phyloP scores from a whole-genome alignment of 768 basidiomycete species.

The Suillus plorans region DNA sequence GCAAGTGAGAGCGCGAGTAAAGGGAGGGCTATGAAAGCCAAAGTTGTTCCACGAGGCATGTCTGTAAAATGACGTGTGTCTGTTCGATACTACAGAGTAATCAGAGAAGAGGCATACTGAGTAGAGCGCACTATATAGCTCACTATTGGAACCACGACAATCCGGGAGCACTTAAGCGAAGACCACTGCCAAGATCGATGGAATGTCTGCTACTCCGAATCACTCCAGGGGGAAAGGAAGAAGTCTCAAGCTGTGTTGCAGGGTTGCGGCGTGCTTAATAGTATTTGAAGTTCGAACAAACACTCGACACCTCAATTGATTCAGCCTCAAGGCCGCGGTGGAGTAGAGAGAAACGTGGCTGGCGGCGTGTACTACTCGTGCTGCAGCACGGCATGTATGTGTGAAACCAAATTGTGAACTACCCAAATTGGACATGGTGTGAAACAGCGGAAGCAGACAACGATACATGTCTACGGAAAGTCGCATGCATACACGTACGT shows the following conservation, averaged over 20 bases:
- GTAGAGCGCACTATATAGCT: background rate
- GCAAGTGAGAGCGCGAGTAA: constrained; percentile 30
- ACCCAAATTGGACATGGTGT: background rate
- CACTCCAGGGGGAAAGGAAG: background rate
- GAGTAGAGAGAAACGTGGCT: constrained; percentile 1
- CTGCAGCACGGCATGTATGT: background rate
- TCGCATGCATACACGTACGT: background rate
- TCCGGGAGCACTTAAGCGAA: background rate
- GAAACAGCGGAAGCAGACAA: background rate
- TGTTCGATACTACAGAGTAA: background rate
- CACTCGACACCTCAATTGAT: background rate
- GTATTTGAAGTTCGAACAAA: background rate
- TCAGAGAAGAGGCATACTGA: background rate
- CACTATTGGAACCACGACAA: background rate
- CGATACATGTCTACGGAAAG: background rate
- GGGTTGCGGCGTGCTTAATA: background rate
- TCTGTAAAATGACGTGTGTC: background rate
- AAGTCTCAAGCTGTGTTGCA: background rate
- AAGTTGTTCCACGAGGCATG: constrained; percentile 26
- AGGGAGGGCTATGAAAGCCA: constrained; percentile 21
- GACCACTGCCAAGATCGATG: background rate
- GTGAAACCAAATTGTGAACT: background rate
- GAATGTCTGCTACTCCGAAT: background rate
- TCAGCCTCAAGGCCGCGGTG: background rate
- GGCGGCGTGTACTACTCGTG: background rate